Evolutionary conservation across 1,284 basidiomycete genomes (phyloP), one percentile per base, ranked within the genome.

Genomic region (Melampsora larici-populina): DNA sequence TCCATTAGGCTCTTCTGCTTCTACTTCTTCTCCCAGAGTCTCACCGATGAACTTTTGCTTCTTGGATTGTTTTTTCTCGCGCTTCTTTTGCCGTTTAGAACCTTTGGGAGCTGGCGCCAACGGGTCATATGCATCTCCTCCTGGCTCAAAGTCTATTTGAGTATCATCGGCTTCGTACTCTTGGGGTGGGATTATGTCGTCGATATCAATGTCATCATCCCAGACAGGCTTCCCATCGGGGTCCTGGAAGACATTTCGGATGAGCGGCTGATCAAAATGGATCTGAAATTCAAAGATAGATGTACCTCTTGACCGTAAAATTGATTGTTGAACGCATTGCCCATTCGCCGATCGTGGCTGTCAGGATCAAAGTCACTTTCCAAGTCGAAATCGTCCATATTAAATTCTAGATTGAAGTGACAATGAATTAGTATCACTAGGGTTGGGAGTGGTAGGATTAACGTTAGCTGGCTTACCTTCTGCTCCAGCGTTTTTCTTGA

Each of bases 181-280:
- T 43, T 87, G 86, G 33, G 86, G 85, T 11, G 85, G 86, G 15
- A 86, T 82, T 71, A 95, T 89, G 81, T 92, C 90, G 11, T 86
- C 87, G 77, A 94, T 89, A 80, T 94, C 89, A 79, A 94, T 90
- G 79, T 96, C 92, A 79, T 94, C 91, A 43, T 92, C 90, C 94
- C 94, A 97, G 0, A 85, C 85, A 5, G 95, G 94, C 85, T 96
- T 95, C 79, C 82, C 83, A 49, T 88, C 87, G 55, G 86, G 85
- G 74, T 89, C 90, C 75, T 86, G 79, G 15, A 29, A 73, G 15
- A 40, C 46, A 21, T 36, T 17, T 26, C 29, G 11, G 24, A 24
- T 60, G 55, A 26, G 55, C 11, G n/a, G n/a, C n/a, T 24, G n/a
- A 26, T 26, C 29, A 24, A 21, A 60, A 60, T 29, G 24, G 11